Base-by-base conservation (phyloP, 371 early-diverging fungal genomes). In the Mucor lusitanicus region DNA sequence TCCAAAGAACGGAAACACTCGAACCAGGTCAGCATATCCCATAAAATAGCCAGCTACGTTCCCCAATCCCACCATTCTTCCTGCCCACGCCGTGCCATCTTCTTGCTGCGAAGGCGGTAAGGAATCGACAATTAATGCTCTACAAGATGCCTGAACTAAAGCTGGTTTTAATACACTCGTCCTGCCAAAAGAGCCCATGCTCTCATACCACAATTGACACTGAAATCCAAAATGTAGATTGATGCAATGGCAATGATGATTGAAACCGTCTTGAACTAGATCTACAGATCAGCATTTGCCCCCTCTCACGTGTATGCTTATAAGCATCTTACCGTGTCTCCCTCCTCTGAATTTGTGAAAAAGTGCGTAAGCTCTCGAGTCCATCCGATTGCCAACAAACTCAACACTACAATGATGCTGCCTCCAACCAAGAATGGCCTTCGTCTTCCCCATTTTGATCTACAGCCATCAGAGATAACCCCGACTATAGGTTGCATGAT, bases 201-300 rank as follows among this genome's bases (percentile, higher is more conserved):
- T 15, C 12, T 33, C 80, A 74, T 82, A 87, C 90, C 88, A 44
- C 92, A 89, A 72, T 98, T 98, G 44, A 98, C 87, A 27, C 95
- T 90, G 75, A 98, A 96, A 80, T 98, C 98, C 27, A 98, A 76
- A 5, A 90, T 55, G 71, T 94, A 95, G 64, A 98, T 94, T 0
- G 92, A 89, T 0, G 78, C 53, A 9, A 98, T 92, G 2, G 96
- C 96, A 58, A 93, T 70, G 12, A 75, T 54, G 30, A 86, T 87
- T 1, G 88, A 81, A 21, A 76, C 72, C 0, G 59, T 70, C 21
- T 72, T 79, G 37, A 81, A 78, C 89, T 88, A 46, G 46, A 28
- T 27, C 23, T 25, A 17, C 3, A 44, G 44, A 44, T 44, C 19
- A 44, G 8, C 3, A 23, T 23, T 23, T 12, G 21, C 25, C 12